Percentiles rank a stretch among this genome's conserved stretches.
Conservation (phyloP, 2,329 filamentous ascomycete species). For the Fusarium bulbicola region DNA sequence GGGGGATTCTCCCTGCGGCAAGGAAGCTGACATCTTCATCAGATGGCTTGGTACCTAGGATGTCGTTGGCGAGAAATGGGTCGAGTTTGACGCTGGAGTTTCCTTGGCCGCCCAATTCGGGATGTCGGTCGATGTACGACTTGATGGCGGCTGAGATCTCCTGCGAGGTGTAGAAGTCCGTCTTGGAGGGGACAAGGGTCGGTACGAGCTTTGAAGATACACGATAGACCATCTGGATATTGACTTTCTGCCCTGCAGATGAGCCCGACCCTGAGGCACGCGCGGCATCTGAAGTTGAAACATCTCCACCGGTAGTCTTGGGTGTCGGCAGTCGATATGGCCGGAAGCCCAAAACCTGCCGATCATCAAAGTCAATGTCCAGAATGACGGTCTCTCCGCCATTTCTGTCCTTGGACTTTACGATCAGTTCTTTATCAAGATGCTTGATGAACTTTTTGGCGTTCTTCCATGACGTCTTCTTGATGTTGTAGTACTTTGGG, state of each 20-base stretch:
- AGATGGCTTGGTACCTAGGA: conserved; percentile 26
- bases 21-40: conserved; percentile 31
- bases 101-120: conserved; percentile 29
- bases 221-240: conserved; percentile 32
- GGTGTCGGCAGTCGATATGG: conserved; percentile 30
- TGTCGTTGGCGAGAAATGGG: conserved; percentile 32
- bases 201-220: conserved; percentile 30
- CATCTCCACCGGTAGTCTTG: neutral
- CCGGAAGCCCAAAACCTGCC: conserved; percentile 21
- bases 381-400: conserved; percentile 38
- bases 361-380: conserved; percentile 33
- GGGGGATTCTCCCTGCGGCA: conserved; percentile 28
- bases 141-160: conserved; percentile 35
- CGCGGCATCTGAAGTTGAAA: neutral
- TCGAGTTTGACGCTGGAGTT: conserved; percentile 31
- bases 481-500: conserved; percentile 31
- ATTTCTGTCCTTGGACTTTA: conserved; percentile 33
- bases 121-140: conserved; percentile 32
- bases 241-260: conserved; percentile 19
- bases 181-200: conserved; percentile 34
- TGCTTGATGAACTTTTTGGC: conserved; percentile 39
- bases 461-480: conserved; percentile 40
- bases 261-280: neutral
- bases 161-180: conserved; percentile 29
- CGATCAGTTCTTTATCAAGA: conserved; percentile 19